Conservation (phyloP, 345 rosid species). For the Erysimum cheiranthoides region DNA sequence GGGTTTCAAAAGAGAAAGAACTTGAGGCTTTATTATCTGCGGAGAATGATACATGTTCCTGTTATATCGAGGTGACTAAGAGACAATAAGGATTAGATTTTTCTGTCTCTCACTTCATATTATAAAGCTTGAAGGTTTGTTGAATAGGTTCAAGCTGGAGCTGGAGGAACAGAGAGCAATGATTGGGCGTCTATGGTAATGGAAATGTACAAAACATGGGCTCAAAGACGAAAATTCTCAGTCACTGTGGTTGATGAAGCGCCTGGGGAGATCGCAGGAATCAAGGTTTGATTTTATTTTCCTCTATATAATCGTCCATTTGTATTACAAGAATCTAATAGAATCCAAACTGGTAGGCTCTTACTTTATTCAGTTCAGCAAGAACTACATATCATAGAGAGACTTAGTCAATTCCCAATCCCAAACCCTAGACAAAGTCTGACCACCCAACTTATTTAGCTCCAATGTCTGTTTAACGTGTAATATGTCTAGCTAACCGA, state of each 20-base stretch:
- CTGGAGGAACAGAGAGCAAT: conserved; percentile 98
- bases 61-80: conserved; percentile 77
- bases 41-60: conserved; percentile 79
- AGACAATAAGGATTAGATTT: conserved; percentile 15
- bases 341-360: not conserved
- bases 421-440: too few species aligned
- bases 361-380: not conserved
- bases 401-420: not conserved
- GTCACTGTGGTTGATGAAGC: conserved; percentile 84
- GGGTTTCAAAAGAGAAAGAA: conserved; percentile 79
- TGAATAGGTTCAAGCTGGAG: conserved; percentile 93
- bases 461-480: not conserved
- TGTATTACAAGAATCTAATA: not conserved
- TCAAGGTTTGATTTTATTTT: conserved; percentile 64
- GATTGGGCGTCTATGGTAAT: conserved; percentile 98
- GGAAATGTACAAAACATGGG: conserved; percentile 93
- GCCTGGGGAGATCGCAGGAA: conserved; percentile 92
- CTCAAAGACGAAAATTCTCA: conserved; percentile 64
- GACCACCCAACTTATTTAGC: not conserved
- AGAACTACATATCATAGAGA: conserved; percentile 7
- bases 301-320: not conserved
- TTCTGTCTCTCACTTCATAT: conserved; percentile 16
- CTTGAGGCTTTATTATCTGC: conserved; percentile 87
- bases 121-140: not conserved
- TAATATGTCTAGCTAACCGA: not conserved